Percentiles rank a stretch among this genome's conserved stretches.
Conservation (phyloP, 2,329 filamentous ascomycete genomes). For the Colletotrichum scovillei region DNA sequence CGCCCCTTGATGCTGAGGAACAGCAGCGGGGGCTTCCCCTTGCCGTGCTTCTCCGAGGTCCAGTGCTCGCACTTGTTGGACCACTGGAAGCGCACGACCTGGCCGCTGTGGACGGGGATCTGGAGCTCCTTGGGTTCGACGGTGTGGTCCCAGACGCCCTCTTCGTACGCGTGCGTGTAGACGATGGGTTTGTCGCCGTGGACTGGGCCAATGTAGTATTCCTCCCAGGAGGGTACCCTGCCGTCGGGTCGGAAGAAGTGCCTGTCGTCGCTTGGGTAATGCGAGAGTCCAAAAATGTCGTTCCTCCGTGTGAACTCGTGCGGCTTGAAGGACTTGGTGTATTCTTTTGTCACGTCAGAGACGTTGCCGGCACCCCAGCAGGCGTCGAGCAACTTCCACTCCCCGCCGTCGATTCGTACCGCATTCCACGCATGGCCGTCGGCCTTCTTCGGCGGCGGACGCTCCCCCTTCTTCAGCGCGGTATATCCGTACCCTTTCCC, state of each 20-base stretch:
- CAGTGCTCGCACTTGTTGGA: conserved; percentile 85
- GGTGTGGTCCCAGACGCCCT: conserved; percentile 66
- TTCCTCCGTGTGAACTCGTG: conserved; percentile 72
- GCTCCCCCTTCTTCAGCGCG: conserved; percentile 70
- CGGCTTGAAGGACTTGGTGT: conserved; percentile 76
- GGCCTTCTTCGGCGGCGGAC: conserved; percentile 71
- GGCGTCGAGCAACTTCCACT: conserved; percentile 91
- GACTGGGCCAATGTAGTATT: conserved; percentile 77
- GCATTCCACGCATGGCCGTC: conserved; percentile 92
- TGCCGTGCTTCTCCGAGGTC: conserved; percentile 76
- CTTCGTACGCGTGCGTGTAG: conserved; percentile 56
- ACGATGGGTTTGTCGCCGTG: conserved; percentile 60
- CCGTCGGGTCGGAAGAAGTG: conserved; percentile 84
- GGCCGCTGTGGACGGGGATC: conserved; percentile 68
- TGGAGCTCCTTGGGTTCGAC: conserved; percentile 71
- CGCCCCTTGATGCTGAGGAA: conserved; percentile 74
- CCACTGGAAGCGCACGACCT: conserved; percentile 81
- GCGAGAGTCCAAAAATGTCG: conserved; percentile 81
- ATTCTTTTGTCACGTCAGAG: conserved; percentile 61
- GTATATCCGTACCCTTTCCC: conserved; percentile 87
- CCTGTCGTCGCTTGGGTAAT: conserved; percentile 77
- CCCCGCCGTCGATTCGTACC: conserved; percentile 84
- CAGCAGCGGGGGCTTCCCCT: conserved; percentile 75
- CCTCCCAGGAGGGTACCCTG: conserved; percentile 77
- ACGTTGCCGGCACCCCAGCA: conserved; percentile 93